Conservation (phyloP, 2,329 filamentous ascomycete genomes). For the Nemania serpens region DNA sequence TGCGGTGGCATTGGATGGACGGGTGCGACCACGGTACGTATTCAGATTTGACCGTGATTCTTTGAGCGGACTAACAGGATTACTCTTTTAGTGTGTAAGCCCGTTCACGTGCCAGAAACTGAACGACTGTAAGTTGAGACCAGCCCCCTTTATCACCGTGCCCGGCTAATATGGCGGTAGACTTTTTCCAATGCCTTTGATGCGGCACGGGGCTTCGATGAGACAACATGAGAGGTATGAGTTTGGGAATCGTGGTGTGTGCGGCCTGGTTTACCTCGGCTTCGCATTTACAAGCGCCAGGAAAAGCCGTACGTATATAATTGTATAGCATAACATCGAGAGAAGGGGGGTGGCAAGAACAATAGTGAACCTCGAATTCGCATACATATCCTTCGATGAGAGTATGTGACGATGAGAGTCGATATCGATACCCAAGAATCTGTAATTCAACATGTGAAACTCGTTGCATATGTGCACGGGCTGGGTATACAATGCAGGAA, state of each 20-base stretch:
- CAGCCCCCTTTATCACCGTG: too few relatives aligned
- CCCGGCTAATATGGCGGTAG: constrained; percentile 8
- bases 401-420: too few relatives aligned
- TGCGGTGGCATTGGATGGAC: constrained; percentile 24
- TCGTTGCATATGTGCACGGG: too few relatives aligned
- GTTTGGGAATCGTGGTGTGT: background rate
- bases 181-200: constrained; percentile 26
- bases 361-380: too few relatives aligned
- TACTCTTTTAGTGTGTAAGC: constrained; percentile 21
- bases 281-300: background rate
- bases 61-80: background rate
- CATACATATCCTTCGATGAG: too few relatives aligned
- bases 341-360: too few relatives aligned
- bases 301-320: background rate
- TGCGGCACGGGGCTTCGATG: background rate
- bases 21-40: constrained; percentile 18
- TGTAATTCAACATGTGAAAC: too few relatives aligned
- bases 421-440: too few relatives aligned
- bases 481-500: too few relatives aligned
- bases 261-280: background rate
- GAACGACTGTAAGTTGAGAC: constrained; percentile 25
- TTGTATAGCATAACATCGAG: background rate
- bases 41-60: too few relatives aligned
- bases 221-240: background rate
- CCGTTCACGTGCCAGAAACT: constrained; percentile 20